Evolutionary conservation across 768 basidiomycete genomes (phyloP), one percentile per base, ranked within the genome.

Genomic region (Amanita inopinata): DNA sequence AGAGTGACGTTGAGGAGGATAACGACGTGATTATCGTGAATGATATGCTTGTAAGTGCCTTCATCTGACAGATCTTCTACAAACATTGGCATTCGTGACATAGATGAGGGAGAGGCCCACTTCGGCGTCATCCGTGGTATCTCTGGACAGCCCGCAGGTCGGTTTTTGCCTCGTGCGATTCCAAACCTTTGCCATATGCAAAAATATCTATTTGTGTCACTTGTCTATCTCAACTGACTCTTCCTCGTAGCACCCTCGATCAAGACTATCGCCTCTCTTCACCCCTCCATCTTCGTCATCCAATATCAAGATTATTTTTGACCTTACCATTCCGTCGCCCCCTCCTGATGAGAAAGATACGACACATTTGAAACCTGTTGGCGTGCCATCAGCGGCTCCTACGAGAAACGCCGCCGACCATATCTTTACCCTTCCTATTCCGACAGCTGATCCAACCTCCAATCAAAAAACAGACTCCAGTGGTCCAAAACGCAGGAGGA

Each of bases 11-110:
- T 19, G 45, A 51, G 10, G 54, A 56, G 10, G 54, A 52, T 24
- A 52, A 50, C 1, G 53, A 49, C 1, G 46, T 40, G 1, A 51
- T 48, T 11, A 38, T 52, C 36, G 49, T 56, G 7, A 40, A 54
- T n/a, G 40, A 49, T 9, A 35, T 53, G 19, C 33, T 49, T 7
- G 56, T 54, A 45, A 17, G 49, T 46, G n/a, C 12, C 14, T n/a
- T 6, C 30, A 12, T 36, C 11, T 30, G 18, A 45, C 6, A 22
- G 23, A 33, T 46, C 18, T 33, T 22, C n/a, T n/a, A 23, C 12
- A 33, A 18, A 10, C 10, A 44, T 11, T 23, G 19, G 12, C 30
- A 43, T 22, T 5, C n/a, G 5, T 11, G 7, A 11, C 12, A 18
- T 31, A 33, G 33, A 43, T 39, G 39, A 31, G 34, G 31, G 17